Conservation (phyloP, 2,329 filamentous ascomycete species). For the Pyrenochaeta sp. region DNA sequence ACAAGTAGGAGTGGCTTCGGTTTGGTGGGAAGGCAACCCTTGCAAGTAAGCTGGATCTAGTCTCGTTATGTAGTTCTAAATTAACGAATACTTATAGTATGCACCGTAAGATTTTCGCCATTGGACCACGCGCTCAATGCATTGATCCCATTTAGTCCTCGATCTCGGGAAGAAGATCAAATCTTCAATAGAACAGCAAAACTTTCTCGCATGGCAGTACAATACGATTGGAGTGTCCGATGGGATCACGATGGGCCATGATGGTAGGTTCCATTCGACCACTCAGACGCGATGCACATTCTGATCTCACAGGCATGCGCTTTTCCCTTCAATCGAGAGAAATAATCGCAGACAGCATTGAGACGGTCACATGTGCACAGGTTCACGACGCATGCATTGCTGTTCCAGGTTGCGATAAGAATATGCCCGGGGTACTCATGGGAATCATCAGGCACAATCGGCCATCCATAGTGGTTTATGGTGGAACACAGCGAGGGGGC, state of each 20-base stretch:
- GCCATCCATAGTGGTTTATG: conserved; percentile 94
- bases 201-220: conserved; percentile 94
- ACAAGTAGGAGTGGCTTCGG: conserved; percentile 87
- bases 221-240: conserved; percentile 91
- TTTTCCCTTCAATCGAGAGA: conserved; percentile 91
- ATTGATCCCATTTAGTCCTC: conserved; percentile 67
- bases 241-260: conserved; percentile 93
- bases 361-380: conserved; percentile 91
- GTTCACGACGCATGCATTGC: conserved; percentile 93
- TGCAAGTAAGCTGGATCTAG: conserved; percentile 78
- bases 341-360: conserved; percentile 92
- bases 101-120: too few relatives aligned
- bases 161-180: conserved; percentile 91
- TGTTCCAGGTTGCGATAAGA: conserved; percentile 96
- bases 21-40: conserved; percentile 98
- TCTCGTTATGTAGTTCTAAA: too few relatives aligned
- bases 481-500: conserved; percentile 87
- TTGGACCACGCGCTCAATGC: too few relatives aligned
- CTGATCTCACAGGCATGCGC: conserved; percentile 76
- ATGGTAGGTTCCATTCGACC: conserved; percentile 63
- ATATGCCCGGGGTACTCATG: conserved; percentile 95
- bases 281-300: background rate
- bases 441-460: conserved; percentile 90
- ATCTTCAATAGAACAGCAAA: conserved; percentile 80
- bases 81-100: too few relatives aligned